A percentile compares a stretch with the other conserved stretches of the same genome.
phyloP scores from a whole-genome alignment of 495 filamentous ascomycete species.

The Penicillium canariense region DNA sequence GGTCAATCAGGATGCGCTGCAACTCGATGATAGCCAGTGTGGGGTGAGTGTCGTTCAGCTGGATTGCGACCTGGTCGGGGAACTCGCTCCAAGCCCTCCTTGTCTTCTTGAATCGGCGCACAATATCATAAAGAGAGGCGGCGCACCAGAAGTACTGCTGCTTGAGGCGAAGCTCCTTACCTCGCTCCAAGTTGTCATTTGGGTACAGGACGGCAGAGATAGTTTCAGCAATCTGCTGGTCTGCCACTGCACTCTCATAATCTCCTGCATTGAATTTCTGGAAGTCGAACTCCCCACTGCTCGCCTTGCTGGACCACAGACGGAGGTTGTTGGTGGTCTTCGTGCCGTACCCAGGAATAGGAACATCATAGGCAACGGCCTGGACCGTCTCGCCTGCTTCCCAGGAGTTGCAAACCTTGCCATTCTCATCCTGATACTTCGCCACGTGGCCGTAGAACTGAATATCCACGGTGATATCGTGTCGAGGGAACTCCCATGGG shows the following conservation, averaged over 20 bases:
- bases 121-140: slow-evolving; percentile 91
- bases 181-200: slow-evolving; percentile 94
- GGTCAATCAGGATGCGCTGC: slow-evolving; percentile 85
- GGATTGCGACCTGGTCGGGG: slow-evolving; percentile 92
- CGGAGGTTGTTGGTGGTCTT: slow-evolving; percentile 93
- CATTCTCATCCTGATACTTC: slow-evolving; percentile 70
- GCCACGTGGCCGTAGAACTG: slow-evolving; percentile 89
- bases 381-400: slow-evolving; percentile 91
- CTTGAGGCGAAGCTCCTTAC: slow-evolving; percentile 96
- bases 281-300: slow-evolving; percentile 97
- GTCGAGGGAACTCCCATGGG: slow-evolving; percentile 96
- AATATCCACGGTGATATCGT: slow-evolving; percentile 92
- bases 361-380: slow-evolving; percentile 93
- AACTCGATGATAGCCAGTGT: slow-evolving; percentile 95
- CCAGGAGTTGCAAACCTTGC: slow-evolving; percentile 72
- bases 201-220: slow-evolving; percentile 97
- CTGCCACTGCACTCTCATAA: slow-evolving; percentile 94
- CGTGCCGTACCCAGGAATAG: slow-evolving; percentile 87
- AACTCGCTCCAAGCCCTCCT: slow-evolving; percentile 89
- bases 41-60: slow-evolving; percentile 97
- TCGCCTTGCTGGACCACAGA: slow-evolving; percentile 95
- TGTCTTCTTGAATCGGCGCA: slow-evolving; percentile 96
- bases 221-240: slow-evolving; percentile 94
- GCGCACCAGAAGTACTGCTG: slow-evolving; percentile 99
- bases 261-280: slow-evolving; percentile 99